Evolutionary conservation across 169 alveolate genomes (phyloP).

Genomic region (Plasmodium knowlesi): DNA sequence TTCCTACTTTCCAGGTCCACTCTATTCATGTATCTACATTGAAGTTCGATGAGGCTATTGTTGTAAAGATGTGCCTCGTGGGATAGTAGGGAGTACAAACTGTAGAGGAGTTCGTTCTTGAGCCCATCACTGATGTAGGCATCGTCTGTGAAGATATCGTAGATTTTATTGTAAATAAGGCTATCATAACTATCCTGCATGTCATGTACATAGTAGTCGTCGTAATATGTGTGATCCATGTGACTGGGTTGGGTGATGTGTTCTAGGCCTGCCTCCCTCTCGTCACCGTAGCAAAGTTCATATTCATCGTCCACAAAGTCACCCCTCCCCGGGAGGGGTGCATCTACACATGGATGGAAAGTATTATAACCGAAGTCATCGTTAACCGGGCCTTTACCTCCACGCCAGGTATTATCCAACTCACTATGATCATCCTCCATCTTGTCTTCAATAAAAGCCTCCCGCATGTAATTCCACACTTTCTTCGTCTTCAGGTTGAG

Average conservation of each 20-base stretch:
- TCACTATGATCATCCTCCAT: constrained; percentile 3
- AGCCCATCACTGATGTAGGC: constrained; percentile 46
- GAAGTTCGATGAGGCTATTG: constrained; percentile 38
- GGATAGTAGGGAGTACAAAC: constrained; percentile 48
- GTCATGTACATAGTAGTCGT: not conserved
- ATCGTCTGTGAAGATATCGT: constrained; percentile 55
- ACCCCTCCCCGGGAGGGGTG: not conserved
- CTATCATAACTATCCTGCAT: not conserved
- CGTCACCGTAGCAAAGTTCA: not conserved
- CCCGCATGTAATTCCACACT: constrained; percentile 53
- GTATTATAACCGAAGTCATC: not conserved
- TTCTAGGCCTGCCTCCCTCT: not conserved
- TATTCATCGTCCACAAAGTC: not conserved
- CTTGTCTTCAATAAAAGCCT: constrained; percentile 34
- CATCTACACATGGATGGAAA: not conserved
- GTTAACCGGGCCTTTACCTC: not conserved
- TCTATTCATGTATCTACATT: constrained; percentile 36
- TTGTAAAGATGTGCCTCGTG: constrained; percentile 50
- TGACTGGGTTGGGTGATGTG: too few species aligned
- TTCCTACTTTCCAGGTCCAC: constrained; percentile 18
- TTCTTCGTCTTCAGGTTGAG: constrained; percentile 46
- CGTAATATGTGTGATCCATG: too few species aligned
- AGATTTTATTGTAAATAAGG: constrained; percentile 25
- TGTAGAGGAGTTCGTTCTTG: constrained; percentile 57
- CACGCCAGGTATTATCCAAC: not conserved